These are phyloP conservation scores for Euphorbia celastroides DNA, from an alignment of 441 rosid genomes.

Conservation along the genomic window DNA sequence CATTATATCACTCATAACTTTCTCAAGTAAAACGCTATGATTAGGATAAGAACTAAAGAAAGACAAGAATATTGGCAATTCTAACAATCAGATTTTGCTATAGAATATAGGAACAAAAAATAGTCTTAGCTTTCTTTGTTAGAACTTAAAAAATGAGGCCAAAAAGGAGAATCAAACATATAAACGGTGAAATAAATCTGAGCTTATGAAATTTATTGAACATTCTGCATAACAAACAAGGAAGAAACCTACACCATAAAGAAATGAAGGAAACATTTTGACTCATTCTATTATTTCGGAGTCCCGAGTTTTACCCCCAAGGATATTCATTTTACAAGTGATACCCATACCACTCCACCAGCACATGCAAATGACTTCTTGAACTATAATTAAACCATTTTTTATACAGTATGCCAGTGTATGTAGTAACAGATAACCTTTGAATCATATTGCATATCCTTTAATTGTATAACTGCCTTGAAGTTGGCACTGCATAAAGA, in stretches of 20 bases:
- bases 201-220: background rate
- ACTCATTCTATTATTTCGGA: background rate
- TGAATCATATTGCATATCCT: background rate
- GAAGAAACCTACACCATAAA: background rate
- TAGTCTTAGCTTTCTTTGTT: background rate
- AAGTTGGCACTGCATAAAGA: background rate
- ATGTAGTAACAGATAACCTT: background rate
- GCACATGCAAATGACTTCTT: too few relatives aligned
- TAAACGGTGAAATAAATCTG: background rate
- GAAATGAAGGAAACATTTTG: background rate
- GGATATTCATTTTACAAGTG: too few relatives aligned
- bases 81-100: background rate
- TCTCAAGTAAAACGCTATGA: background rate
- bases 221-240: background rate
- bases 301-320: too few relatives aligned
- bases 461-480: too few relatives aligned
- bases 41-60: background rate
- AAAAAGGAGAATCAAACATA: background rate
- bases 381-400: too few relatives aligned
- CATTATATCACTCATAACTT: background rate
- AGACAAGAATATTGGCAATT: background rate
- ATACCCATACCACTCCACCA: too few relatives aligned
- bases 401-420: background rate
- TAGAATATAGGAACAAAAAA: background rate
- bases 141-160: too few relatives aligned